These are phyloP conservation scores for Symbiodinium natans DNA, from an alignment of 73 alveolate genomes.

Conservation along the genomic window DNA sequence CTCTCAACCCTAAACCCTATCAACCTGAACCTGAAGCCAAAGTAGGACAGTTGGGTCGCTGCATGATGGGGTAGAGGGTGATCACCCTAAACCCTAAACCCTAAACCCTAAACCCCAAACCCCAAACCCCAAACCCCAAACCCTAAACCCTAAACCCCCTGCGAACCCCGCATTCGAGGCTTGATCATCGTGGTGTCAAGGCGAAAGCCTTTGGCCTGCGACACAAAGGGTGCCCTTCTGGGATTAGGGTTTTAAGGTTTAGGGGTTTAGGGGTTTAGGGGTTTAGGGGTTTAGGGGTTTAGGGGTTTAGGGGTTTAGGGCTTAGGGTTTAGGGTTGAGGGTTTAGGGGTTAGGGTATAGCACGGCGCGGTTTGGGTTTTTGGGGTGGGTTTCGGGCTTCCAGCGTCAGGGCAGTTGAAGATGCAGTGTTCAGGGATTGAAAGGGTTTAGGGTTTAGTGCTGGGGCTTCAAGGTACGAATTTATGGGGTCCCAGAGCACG, in stretches of 20 bases:
- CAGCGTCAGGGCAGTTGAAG: background rate
- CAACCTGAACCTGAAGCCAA: no score
- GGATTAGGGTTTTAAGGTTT: background rate
- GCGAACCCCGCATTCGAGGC: slow-evolving; percentile 43
- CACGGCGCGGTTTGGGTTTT: no score
- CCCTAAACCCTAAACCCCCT: background rate
- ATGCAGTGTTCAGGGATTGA: background rate
- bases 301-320: background rate
- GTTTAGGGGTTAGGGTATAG: no score
- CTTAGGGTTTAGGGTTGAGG: no score
- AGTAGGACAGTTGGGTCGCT: no score
- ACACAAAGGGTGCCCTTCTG: background rate
- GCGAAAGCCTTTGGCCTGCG: slow-evolving; percentile 81
- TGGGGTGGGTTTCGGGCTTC: no score
- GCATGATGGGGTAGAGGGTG: no score
- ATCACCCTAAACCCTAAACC: background rate
- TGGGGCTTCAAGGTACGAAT: no score
- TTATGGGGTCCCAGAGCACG: no score
- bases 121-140: background rate
- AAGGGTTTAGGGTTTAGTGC: no score
- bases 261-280: background rate
- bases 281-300: background rate
- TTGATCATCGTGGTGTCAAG: slow-evolving; percentile 87
- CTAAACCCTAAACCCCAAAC: background rate
- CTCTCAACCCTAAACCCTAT: background rate